Percentiles rank a stretch among this genome's conserved stretches.
Conservation (phyloP, 345 rosid species). For the Corymbia maculata region DNA sequence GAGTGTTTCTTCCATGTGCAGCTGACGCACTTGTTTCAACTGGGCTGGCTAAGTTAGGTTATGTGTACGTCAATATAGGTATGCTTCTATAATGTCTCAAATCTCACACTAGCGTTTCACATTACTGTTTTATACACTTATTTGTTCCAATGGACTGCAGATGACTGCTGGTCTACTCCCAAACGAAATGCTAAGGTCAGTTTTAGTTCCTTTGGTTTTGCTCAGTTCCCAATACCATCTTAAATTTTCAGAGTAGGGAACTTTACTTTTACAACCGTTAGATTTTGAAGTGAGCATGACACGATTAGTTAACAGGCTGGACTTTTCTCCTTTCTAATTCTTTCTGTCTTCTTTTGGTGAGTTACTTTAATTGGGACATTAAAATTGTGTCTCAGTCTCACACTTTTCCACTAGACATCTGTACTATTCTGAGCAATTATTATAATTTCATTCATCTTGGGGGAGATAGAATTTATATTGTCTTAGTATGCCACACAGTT, state of each 20-base stretch:
- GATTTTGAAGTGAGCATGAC: neutral
- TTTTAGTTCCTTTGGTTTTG: neutral
- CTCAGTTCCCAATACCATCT: neutral
- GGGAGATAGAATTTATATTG: neutral
- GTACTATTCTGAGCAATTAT: neutral
- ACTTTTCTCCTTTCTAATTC: neutral
- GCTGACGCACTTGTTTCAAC: slow-evolving; percentile 89
- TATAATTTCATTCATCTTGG: neutral
- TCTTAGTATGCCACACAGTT: neutral
- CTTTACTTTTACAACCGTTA: neutral
- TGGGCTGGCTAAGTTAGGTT: slow-evolving; percentile 91
- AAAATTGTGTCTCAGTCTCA: neutral
- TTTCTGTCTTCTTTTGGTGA: neutral
- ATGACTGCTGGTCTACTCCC: slow-evolving; percentile 89
- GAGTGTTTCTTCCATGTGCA: slow-evolving; percentile 12
- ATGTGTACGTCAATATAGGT: slow-evolving; percentile 82
- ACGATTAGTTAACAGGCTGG: neutral
- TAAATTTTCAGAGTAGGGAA: neutral
- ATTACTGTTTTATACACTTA: slow-evolving; percentile 5
- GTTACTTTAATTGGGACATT: neutral
- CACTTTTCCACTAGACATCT: neutral
- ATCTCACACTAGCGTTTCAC: neutral
- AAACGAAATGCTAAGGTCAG: slow-evolving; percentile 55
- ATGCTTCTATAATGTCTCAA: neutral
- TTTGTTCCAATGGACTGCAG: slow-evolving; percentile 29